Conservation (phyloP, 2,329 filamentous ascomycete genomes). For the Drechslera avenae region DNA sequence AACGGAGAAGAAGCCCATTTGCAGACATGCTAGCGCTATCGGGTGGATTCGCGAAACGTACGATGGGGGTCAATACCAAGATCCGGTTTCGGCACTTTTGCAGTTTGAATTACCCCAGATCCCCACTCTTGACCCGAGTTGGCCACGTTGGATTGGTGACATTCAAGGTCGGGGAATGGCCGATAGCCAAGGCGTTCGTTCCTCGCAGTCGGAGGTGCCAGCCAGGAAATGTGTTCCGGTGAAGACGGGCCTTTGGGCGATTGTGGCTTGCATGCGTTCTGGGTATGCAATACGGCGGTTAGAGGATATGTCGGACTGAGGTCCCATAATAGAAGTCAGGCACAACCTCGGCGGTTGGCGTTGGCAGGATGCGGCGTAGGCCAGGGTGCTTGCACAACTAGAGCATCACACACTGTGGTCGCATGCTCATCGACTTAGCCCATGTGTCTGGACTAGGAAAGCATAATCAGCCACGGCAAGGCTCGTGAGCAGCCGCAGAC, state of each 20-base stretch:
- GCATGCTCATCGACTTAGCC: not conserved
- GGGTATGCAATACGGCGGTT: not conserved
- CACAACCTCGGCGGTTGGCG: slow-evolving; percentile 1
- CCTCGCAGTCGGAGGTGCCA: not conserved
- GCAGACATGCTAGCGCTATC: slow-evolving; percentile 1
- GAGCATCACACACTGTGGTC: not conserved
- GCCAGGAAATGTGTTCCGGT: slow-evolving; percentile 5
- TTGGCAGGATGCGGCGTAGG: not conserved
- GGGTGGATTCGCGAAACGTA: slow-evolving; percentile 6
- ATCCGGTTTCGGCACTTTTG: not conserved
- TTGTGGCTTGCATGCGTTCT: slow-evolving; percentile 4
- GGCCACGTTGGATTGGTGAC: not conserved
- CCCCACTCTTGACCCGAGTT: not conserved
- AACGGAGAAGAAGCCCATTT: slow-evolving; percentile 2
- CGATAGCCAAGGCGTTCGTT: not conserved
- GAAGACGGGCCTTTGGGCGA: slow-evolving; percentile 1
- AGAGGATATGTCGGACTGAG: not conserved
- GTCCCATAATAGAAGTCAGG: not conserved
- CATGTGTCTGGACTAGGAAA: not conserved
- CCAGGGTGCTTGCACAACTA: not conserved
- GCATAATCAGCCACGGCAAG: not conserved
- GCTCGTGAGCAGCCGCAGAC: slow-evolving; percentile 1
- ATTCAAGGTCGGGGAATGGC: not conserved
- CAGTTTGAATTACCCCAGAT: not conserved
- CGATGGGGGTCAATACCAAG: slow-evolving; percentile 5